These are phyloP conservation scores for Linum lewisii DNA, from an alignment of 345 rosid species.

Conservation along the genomic window DNA sequence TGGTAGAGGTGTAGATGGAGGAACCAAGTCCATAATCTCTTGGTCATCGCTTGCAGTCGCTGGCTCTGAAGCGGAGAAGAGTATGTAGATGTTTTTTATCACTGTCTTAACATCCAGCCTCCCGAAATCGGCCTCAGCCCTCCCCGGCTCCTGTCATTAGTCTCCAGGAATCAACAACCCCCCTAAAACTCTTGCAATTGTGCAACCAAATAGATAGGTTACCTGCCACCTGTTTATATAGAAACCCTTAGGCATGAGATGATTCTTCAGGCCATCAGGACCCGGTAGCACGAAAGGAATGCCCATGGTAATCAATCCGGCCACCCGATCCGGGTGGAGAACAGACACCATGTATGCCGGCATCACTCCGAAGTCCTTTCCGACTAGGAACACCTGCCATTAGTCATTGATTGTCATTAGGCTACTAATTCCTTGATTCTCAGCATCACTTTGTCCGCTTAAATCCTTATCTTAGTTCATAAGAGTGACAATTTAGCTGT, in stretches of 20 bases:
- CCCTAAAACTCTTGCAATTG: too few species aligned
- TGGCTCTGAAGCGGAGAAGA: slow-evolving; percentile 29
- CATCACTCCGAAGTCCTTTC: slow-evolving; percentile 37
- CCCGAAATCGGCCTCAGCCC: slow-evolving; percentile 45
- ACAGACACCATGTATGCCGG: slow-evolving; percentile 17
- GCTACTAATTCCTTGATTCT: too few species aligned
- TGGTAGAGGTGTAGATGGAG: slow-evolving; percentile 34
- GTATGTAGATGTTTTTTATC: slow-evolving; percentile 35
- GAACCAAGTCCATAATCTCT: slow-evolving; percentile 51
- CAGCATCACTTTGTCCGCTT: too few species aligned
- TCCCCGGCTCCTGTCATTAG: slow-evolving; percentile 26
- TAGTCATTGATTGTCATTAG: too few species aligned
- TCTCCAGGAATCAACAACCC: background rate
- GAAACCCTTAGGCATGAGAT: slow-evolving; percentile 31
- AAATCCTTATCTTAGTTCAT: too few species aligned
- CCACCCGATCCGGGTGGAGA: slow-evolving; percentile 24
- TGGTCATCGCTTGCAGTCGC: slow-evolving; percentile 27
- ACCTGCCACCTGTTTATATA: slow-evolving; percentile 36
- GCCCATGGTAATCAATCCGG: slow-evolving; percentile 28
- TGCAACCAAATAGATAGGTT: background rate
- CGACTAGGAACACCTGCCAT: slow-evolving; percentile 28
- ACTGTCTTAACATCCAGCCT: slow-evolving; percentile 38
- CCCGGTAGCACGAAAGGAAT: slow-evolving; percentile 30
- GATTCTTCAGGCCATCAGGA: slow-evolving; percentile 1
- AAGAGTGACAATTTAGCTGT: too few species aligned